A percentile compares a stretch with the other conserved stretches of the same genome.
Conservation (phyloP, 2,329 filamentous ascomycete species). For the Scytalidium lignicola region DNA sequence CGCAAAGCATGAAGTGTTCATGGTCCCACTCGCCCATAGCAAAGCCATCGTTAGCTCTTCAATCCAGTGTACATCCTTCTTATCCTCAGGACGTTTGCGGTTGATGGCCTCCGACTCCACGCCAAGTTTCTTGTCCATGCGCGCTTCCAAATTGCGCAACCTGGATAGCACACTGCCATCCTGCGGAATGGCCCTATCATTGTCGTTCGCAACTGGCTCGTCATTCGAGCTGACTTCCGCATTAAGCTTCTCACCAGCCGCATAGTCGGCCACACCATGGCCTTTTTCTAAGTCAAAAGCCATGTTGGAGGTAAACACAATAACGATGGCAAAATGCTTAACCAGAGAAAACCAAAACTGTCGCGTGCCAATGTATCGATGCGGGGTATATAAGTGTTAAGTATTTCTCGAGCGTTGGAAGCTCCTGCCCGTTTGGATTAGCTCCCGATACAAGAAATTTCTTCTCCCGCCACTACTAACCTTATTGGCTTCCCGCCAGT, state of each 20-base stretch:
- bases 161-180: not conserved
- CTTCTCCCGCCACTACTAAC: too few species aligned
- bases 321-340: not conserved
- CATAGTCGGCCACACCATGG: not conserved
- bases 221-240: not conserved
- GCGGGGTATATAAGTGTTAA: not conserved
- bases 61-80: not conserved
- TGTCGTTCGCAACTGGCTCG: not conserved
- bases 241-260: not conserved
- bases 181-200: not conserved
- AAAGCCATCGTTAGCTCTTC: slow-evolving; percentile 37
- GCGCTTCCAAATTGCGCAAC: slow-evolving; percentile 36
- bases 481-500: too few species aligned
- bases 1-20: slow-evolving; percentile 47
- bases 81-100: not conserved
- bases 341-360: not conserved
- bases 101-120: slow-evolving; percentile 30
- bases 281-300: not conserved
- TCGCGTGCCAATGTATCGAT: not conserved
- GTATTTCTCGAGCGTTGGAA: not conserved
- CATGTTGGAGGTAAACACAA: not conserved
- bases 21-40: slow-evolving; percentile 46
- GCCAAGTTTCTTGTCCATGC: slow-evolving; percentile 41
- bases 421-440: not conserved
- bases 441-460: not conserved